Conservation (phyloP, 768 basidiomycete genomes). For the Zangia roseola region DNA sequence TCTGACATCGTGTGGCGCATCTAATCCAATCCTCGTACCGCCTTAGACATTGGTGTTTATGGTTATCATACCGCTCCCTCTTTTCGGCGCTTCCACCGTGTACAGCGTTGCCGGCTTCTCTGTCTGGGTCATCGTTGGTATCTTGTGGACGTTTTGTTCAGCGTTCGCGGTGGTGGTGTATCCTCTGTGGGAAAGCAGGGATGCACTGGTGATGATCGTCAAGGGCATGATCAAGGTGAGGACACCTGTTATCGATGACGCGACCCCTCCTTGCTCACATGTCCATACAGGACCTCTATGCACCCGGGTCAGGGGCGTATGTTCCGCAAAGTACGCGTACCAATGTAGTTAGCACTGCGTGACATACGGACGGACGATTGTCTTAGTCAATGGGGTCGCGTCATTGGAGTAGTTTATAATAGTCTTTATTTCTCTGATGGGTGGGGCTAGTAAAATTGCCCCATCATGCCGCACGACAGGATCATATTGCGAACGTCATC, state of each 20-base stretch:
- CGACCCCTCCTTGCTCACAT: too few relatives aligned
- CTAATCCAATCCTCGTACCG: background rate
- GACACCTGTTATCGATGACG: background rate
- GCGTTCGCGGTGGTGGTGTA: conserved; percentile 76
- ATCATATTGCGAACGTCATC: too few relatives aligned
- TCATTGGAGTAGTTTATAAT: too few relatives aligned
- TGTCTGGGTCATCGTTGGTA: conserved; percentile 79
- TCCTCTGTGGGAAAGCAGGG: conserved; percentile 82
- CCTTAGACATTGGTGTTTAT: conserved; percentile 59
- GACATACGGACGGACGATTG: background rate
- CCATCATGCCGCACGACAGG: too few relatives aligned
- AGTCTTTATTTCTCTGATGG: too few relatives aligned
- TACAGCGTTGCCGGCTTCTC: conserved; percentile 64
- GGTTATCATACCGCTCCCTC: conserved; percentile 77
- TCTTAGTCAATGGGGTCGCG: too few relatives aligned
- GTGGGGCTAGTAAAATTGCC: too few relatives aligned
- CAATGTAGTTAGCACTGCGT: conserved; percentile 1
- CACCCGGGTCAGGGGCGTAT: conserved; percentile 42
- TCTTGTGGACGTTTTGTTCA: conserved; percentile 83
- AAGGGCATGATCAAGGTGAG: conserved; percentile 64
- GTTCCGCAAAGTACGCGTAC: conserved; percentile 7
- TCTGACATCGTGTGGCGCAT: too few relatives aligned
- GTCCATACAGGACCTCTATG: conserved; percentile 39
- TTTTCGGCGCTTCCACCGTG: conserved; percentile 80
- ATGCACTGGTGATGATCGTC: conserved; percentile 56